Evolutionary conservation across 1,284 basidiomycete genomes (phyloP).

Genomic region (Puccinia polysora): DNA sequence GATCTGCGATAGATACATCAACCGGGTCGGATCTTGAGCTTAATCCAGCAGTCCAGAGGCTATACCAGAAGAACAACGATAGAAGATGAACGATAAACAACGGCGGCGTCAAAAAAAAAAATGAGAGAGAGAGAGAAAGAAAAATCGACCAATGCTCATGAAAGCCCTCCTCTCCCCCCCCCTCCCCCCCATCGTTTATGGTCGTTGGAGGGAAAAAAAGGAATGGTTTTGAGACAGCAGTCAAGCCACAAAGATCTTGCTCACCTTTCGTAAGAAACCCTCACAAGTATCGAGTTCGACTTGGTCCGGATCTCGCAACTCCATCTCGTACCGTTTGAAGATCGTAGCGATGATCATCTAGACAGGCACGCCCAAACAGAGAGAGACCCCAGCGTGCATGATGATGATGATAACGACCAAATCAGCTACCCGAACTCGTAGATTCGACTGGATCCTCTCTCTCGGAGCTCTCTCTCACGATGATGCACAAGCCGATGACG

Average conservation of each 20-base stretch:
- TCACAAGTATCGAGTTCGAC: constrained; percentile 35
- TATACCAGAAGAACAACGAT: background rate
- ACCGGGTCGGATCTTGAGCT: constrained; percentile 1
- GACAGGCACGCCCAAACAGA: no score
- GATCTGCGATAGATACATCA: background rate
- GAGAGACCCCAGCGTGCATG: no score
- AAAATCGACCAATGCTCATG: no score
- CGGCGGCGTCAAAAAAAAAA: background rate
- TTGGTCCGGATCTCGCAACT: constrained; percentile 1
- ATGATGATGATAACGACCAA: no score
- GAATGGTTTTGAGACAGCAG: background rate
- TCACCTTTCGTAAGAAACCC: constrained; percentile 36
- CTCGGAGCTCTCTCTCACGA: no score
- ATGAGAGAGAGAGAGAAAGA: background rate
- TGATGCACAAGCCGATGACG: no score
- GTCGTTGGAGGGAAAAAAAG: background rate
- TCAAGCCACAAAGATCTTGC: background rate
- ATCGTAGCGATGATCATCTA: constrained; percentile 36
- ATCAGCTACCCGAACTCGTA: no score
- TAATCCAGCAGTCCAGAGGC: constrained; percentile 18
- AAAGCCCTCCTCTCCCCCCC: no score
- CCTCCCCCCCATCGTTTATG: no score
- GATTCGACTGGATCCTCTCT: no score
- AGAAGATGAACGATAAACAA: background rate
- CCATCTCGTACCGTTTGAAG: constrained; percentile 30